Evolutionary conservation across 225 moss, liverwort and hornwort genomes (phyloP).

Genomic region (Marchantia paleacea): DNA sequence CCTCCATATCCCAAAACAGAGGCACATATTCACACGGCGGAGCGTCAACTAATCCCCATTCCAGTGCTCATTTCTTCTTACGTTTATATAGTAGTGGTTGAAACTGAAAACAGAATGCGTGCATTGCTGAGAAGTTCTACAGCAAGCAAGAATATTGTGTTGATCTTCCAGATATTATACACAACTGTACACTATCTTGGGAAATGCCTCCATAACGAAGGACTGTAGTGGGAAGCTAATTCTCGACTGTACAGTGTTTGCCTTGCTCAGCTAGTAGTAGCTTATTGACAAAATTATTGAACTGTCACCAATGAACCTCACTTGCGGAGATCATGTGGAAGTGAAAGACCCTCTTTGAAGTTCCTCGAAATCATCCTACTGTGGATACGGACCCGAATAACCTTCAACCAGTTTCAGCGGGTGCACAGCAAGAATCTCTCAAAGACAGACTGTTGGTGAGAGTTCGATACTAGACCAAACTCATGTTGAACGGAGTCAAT

Average conservation of each 20-base stretch:
- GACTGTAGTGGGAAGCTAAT: not conserved
- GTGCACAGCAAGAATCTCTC: not conserved
- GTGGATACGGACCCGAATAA: not conserved
- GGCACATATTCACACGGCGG: too few relatives aligned
- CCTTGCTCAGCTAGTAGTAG: not conserved
- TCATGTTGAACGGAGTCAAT: not conserved
- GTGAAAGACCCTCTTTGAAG: not conserved
- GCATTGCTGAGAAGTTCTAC: not conserved
- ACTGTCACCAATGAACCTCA: not conserved
- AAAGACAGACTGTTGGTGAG: not conserved
- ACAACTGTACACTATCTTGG: not conserved
- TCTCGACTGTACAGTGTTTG: not conserved
- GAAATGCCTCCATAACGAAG: too few relatives aligned
- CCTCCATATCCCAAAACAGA: too few relatives aligned
- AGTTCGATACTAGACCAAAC: not conserved
- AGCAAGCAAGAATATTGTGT: not conserved
- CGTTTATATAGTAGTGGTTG: not conserved
- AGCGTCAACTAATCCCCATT: too few relatives aligned
- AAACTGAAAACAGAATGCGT: not conserved
- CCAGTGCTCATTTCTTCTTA: too few relatives aligned
- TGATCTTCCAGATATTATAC: not conserved
- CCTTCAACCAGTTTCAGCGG: not conserved
- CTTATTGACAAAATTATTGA: not conserved
- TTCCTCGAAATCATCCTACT: not conserved
- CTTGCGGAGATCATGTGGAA: not conserved